Evolutionary conservation across 2,329 filamentous ascomycete species (phyloP).

Genomic region (Aspergillus sp.): DNA sequence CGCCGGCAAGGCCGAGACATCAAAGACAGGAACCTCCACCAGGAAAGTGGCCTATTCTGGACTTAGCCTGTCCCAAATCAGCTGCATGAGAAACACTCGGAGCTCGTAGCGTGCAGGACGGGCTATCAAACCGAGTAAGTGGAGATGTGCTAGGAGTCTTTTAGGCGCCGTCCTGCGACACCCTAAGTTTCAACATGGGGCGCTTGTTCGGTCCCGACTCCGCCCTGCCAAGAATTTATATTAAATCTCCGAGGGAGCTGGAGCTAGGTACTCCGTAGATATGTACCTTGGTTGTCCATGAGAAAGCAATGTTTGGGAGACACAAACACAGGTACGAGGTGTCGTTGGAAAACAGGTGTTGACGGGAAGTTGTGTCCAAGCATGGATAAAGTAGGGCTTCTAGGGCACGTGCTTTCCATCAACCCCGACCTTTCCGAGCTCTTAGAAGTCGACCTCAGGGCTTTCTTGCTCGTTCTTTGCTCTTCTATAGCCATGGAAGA

Average conservation of each 20-base stretch:
- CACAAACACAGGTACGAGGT: neutral
- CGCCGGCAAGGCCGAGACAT: slow-evolving; percentile 5
- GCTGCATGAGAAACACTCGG: slow-evolving; percentile 7
- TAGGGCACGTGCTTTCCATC: neutral
- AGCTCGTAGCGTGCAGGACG: slow-evolving; percentile 2
- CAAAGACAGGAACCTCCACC: slow-evolving; percentile 6
- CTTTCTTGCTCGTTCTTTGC: neutral
- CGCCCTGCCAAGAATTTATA: slow-evolving; percentile 15
- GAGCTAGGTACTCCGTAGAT: neutral
- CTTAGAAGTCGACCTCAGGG: neutral
- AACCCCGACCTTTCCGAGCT: neutral
- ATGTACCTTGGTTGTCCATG: neutral
- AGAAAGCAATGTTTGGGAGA: neutral
- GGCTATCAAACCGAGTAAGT: slow-evolving; percentile 11
- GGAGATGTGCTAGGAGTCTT: slow-evolving; percentile 14
- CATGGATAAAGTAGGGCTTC: neutral
- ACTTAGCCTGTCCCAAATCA: slow-evolving; percentile 13
- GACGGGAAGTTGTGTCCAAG: neutral
- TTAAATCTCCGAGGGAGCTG: neutral
- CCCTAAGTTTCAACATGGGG: slow-evolving; percentile 24
- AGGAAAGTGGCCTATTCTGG: slow-evolving; percentile 14
- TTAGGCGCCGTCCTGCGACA: slow-evolving; percentile 27
- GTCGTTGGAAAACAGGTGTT: neutral
- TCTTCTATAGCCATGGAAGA: neutral
- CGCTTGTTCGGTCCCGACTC: slow-evolving; percentile 9